These are phyloP conservation scores for Crithidia expoeki DNA, from an alignment of 208 protist species.

Conservation along the genomic window DNA sequence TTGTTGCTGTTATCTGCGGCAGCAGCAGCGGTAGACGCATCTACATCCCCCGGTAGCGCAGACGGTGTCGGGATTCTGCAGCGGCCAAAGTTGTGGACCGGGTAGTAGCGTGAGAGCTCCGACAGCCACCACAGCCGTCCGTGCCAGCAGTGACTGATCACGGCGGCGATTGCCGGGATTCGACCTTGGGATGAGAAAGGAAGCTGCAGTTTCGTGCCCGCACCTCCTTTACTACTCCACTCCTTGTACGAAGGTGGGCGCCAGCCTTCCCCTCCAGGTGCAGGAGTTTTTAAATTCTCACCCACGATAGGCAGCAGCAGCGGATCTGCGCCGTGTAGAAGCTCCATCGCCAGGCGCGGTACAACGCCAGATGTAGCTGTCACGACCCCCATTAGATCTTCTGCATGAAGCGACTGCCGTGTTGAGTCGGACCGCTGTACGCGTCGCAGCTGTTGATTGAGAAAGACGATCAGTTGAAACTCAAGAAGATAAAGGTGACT, in stretches of 20 bases:
- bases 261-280: slow-evolving; percentile 1
- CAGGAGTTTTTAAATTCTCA: not conserved
- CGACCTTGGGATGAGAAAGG: slow-evolving; percentile 13
- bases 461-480: slow-evolving; percentile 25
- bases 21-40: not conserved
- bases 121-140: slow-evolving; percentile 28
- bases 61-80: slow-evolving; percentile 24
- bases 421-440: not conserved
- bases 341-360: slow-evolving; percentile 13
- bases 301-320: slow-evolving; percentile 21
- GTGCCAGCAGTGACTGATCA: slow-evolving; percentile 32
- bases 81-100: slow-evolving; percentile 48
- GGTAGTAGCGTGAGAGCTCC: slow-evolving; percentile 38
- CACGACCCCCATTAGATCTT: not conserved
- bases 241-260: slow-evolving; percentile 1
- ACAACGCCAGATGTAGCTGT: not conserved
- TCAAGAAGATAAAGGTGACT: slow-evolving; percentile 13
- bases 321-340: slow-evolving; percentile 19
- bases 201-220: not conserved
- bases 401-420: not conserved
- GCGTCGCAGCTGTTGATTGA: slow-evolving; percentile 24
- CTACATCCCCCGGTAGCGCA: slow-evolving; percentile 16
- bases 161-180: slow-evolving; percentile 29
- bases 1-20: not conserved
- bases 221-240: too few relatives aligned